These are phyloP conservation scores for Paramecium bursaria DNA, from an alignment of 73 alveolate genomes.

Conservation along the genomic window DNA sequence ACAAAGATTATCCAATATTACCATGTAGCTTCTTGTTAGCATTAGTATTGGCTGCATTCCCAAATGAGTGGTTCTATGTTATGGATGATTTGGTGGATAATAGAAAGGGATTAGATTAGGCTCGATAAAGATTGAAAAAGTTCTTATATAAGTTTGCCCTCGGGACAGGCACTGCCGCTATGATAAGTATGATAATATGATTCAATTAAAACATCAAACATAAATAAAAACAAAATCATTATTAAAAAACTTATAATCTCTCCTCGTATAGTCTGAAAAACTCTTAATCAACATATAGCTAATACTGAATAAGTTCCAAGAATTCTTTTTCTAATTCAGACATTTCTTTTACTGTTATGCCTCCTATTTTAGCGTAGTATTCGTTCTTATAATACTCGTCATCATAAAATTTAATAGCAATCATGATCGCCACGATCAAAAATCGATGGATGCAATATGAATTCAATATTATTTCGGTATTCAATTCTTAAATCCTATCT, in stretches of 20 bases:
- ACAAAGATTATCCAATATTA: slow-evolving; percentile 76
- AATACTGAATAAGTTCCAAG: neutral
- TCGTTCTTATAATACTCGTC: slow-evolving; percentile 34
- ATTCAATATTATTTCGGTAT: slow-evolving; percentile 21
- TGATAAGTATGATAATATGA: no score
- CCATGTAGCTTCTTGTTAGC: slow-evolving; percentile 81
- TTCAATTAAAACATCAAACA: no score
- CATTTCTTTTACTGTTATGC: slow-evolving; percentile 17
- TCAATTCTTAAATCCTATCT: slow-evolving; percentile 19
- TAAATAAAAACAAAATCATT: no score
- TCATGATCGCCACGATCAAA: slow-evolving; percentile 7
- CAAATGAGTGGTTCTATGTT: slow-evolving; percentile 77
- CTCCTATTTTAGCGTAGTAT: slow-evolving; percentile 34
- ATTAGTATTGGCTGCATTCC: slow-evolving; percentile 67
- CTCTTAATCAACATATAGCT: slow-evolving; percentile 4
- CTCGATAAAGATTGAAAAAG: no score
- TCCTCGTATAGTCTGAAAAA: no score
- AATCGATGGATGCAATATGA: slow-evolving; percentile 43
- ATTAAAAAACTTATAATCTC: no score
- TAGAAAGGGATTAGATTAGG: neutral
- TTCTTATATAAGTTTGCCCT: no score
- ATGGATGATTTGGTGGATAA: slow-evolving; percentile 63
- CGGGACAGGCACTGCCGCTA: no score
- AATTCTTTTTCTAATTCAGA: neutral
- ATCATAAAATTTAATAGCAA: slow-evolving; percentile 46